A percentile compares a stretch with the other conserved stretches of the same genome.
phyloP scores from a whole-genome alignment of 139 green algal genomes.

The Pseudopediastrum boryanum region DNA sequence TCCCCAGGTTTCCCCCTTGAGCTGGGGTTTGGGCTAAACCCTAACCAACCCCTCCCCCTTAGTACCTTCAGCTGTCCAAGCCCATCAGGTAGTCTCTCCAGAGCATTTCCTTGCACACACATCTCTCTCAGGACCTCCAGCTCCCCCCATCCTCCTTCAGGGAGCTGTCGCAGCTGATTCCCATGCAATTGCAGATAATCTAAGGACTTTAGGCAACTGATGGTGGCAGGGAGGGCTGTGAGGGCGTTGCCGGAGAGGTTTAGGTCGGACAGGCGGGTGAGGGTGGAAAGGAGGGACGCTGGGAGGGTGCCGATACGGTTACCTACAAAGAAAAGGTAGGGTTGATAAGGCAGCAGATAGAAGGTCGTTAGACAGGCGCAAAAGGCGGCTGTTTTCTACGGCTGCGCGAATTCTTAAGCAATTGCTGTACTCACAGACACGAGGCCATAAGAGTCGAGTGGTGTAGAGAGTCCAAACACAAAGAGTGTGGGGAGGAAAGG shows the following conservation, averaged over 20 bases:
- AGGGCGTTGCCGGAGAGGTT: conserved; percentile 21
- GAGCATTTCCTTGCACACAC: conserved; percentile 38
- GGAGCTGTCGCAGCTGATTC: conserved; percentile 50
- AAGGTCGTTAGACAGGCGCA: no score
- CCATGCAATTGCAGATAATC: conserved; percentile 51
- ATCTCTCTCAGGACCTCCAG: conserved; percentile 18
- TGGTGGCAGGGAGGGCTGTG: not conserved
- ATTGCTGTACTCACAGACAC: no score
- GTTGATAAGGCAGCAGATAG: no score
- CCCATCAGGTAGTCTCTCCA: conserved; percentile 19
- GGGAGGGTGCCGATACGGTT: no score
- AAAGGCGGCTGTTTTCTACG: no score
- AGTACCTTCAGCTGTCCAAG: conserved; percentile 22
- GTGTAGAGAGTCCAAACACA: no score
- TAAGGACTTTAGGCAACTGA: conserved; percentile 40
- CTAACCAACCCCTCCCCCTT: not conserved
- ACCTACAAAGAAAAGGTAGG: no score
- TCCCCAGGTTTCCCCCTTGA: not conserved
- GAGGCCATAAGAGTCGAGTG: no score
- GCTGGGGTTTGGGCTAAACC: not conserved
- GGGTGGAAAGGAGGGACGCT: not conserved
- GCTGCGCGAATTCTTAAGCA: no score
- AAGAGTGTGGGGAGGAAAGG: no score
- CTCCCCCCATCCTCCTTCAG: conserved; percentile 1
- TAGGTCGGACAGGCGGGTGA: conserved; percentile 27